Conservation (phyloP, 768 basidiomycete species). For the Pisolithus marmoratus region DNA sequence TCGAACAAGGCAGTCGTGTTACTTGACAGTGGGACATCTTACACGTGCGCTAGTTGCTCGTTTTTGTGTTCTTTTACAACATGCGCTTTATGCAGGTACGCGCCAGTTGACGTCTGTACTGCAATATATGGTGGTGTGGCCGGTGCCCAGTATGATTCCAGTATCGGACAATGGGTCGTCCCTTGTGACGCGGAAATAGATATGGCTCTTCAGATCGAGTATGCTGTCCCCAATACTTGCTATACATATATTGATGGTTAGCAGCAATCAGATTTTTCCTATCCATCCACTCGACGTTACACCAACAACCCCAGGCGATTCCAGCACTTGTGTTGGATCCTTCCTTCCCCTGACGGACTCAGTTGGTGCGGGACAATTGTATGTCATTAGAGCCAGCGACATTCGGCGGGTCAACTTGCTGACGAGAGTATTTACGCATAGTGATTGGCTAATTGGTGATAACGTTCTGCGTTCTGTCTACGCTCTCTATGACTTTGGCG, state of each 20-base stretch:
- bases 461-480: conserved; percentile 81
- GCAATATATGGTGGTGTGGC: conserved; percentile 62
- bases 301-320: conserved; percentile 39
- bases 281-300: conserved; percentile 76
- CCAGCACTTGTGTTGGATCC: conserved; percentile 60
- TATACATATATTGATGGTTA: conserved; percentile 9
- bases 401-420: neutral
- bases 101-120: conserved; percentile 54
- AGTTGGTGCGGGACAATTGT: conserved; percentile 65
- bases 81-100: conserved; percentile 46
- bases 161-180: conserved; percentile 58
- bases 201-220: conserved; percentile 77
- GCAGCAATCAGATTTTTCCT: conserved; percentile 67
- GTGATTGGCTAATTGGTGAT: conserved; percentile 81
- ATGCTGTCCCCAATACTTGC: conserved; percentile 20
- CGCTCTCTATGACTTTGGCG: conserved; percentile 80
- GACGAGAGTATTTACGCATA: conserved; percentile 23
- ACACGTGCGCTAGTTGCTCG: conserved; percentile 45
- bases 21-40: conserved; percentile 80
- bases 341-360: conserved; percentile 62
- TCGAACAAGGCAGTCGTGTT: conserved; percentile 67
- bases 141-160: conserved; percentile 55
- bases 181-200: conserved; percentile 74
- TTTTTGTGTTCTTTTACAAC: conserved; percentile 1
- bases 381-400: conserved; percentile 21